Evolutionary conservation across 2,329 filamentous ascomycete species (phyloP), one percentile per base, ranked within the genome.

Genomic region (Aspergillus udagawae): DNA sequence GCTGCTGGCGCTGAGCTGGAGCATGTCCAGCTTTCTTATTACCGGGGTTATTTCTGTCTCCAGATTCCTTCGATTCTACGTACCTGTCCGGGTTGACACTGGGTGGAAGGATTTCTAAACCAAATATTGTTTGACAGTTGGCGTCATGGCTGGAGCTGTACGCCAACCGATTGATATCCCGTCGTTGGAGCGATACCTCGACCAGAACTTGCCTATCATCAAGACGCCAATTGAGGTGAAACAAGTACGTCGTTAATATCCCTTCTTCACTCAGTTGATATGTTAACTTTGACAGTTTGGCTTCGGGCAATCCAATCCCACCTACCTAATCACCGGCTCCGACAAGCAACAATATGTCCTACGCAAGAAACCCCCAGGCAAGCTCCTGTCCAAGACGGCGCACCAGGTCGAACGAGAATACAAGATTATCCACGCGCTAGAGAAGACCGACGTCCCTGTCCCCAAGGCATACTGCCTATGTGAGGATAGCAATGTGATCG

Each of bases 371-470:
- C 94, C 94, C 0, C 93, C 94, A n/a, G 94, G 94, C 62, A 86
- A 88, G 77, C 87, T 99, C 42, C 83, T 97, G 51, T 96, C 91
- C 67, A 91, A 92, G 78, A 93, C 93, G 2, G 94, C 94, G 9
- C 94, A 99, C 79, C 90, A 93, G 74, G 93, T 99, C 69, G 94
- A 99, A 78, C 89, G 94, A 67, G 94, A 99, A 77, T 94, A 94
- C 78, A 87, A 88, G 68, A 89, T 97, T 70, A 89, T 97, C 69
- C 86, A 90, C 71, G 92, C 93, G 2, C 82, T 97, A 32, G 85
- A 86, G 62, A 79, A 77, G 54, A 95, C 91, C 21, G 86, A 90
- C 70, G 92, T 97, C 8, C 90, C 92, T 0, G 91, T 96, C 0
- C 94, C 94, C 4, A 87, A 84, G 72, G 85, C 91, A 10, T 88